Evolutionary conservation across 1,139 yeast genomes (phyloP).

Genomic region (Kodamaea sp.): DNA sequence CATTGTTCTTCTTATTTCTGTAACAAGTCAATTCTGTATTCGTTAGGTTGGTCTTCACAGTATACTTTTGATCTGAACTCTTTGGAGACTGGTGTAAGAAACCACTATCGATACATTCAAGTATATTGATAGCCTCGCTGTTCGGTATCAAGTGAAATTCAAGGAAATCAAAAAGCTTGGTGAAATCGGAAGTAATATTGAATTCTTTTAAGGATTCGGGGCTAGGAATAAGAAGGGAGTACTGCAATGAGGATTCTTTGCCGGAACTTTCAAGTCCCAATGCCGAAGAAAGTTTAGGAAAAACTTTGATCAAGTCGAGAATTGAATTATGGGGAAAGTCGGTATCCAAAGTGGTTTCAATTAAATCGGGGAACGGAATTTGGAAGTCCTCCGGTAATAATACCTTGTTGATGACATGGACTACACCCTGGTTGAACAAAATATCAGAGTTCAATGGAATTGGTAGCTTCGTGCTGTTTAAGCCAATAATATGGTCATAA

Average conservation of each 20-base stretch:
- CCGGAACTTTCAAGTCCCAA: constrained; percentile 19
- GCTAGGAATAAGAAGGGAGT: constrained; percentile 76
- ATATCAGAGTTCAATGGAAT: constrained; percentile 60
- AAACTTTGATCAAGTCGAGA: constrained; percentile 45
- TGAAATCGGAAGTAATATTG: constrained; percentile 48
- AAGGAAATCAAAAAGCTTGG: constrained; percentile 55
- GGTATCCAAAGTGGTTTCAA: constrained; percentile 48
- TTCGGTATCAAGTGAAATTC: constrained; percentile 71
- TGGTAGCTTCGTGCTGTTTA: constrained; percentile 28
- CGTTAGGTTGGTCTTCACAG: constrained; percentile 37
- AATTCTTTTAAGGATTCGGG: constrained; percentile 54
- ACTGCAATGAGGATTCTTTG: constrained; percentile 28
- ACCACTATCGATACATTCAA: constrained; percentile 30
- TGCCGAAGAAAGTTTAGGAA: constrained; percentile 27
- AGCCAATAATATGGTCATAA: constrained; percentile 26
- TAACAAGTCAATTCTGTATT: constrained; percentile 45
- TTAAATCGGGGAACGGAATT: constrained; percentile 58
- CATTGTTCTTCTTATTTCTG: constrained; percentile 40
- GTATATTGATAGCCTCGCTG: constrained; percentile 36
- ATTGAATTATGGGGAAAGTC: constrained; percentile 44
- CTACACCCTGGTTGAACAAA: constrained; percentile 80
- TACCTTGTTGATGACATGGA: constrained; percentile 65
- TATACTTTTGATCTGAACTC: constrained; percentile 2
- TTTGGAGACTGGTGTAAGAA: constrained; percentile 3
- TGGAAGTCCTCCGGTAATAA: constrained; percentile 58